Evolutionary conservation across 306 rosid species (phyloP), one percentile per base, ranked within the genome.

Genomic region (Lupinus albus): DNA sequence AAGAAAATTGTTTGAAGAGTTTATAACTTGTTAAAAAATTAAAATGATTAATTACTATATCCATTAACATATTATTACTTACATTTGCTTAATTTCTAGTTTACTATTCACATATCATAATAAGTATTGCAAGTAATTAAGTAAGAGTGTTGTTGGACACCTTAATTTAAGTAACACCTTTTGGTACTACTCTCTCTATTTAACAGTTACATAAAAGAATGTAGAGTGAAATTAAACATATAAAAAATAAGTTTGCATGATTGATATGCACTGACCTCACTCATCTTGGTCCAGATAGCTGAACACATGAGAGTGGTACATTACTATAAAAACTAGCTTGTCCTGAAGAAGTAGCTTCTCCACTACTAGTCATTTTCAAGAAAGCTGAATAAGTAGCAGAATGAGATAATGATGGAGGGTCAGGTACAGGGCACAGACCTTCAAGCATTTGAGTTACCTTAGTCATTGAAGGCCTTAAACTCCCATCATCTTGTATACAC

Each of bases 381-480:
- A 83, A 76, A 35, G 81, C 71, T 4, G 92, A 67, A 66, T 39
- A 78, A 58, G 83, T 71, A 45, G 87, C 79, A 4, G 78, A 48
- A 0, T 84, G 75, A 35, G 96, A 78, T 41, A 84, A 83, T 6
- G 84, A 50, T 7, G 91, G 96, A 1, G 93, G 98, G 28, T 73
- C 85, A 57, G 80, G 80, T 11, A 87, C 87, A 17, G 39, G 35
- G 32, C 78, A 68, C 41, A 89, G 68, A 56, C 97, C 98, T 79
- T 89, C 94, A 56, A 93, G 97, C 97, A 89, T 89, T 78, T 89
- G 98, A 45, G 82, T 89, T 11, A 93, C 98, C 63, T 81, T 88
- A 0, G 85, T 76, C 98, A 93, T 89, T 6, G 94, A 55, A 48
- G 97, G 98, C 66, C 97, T 80, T 57, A 83, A 70, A 52, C 49